These are phyloP conservation scores for Paracorniculantispora psalliotae DNA, from an alignment of 2,329 filamentous ascomycete genomes.

Conservation along the genomic window DNA sequence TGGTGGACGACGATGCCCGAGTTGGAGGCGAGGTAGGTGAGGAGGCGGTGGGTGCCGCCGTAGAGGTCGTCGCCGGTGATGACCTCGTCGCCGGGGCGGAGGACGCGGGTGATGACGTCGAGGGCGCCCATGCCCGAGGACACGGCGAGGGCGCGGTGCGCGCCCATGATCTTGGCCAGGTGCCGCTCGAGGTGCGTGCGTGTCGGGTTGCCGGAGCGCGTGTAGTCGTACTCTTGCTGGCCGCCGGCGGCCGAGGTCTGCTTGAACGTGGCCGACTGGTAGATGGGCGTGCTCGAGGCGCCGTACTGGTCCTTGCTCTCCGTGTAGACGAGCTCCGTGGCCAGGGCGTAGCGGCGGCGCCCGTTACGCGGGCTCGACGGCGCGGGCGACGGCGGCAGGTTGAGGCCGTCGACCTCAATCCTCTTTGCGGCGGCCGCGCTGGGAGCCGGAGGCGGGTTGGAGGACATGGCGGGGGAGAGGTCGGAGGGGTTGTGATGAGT, in stretches of 20 bases:
- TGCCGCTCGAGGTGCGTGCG: constrained; percentile 94
- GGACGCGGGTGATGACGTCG: constrained; percentile 88
- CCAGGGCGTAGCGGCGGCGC: constrained; percentile 79
- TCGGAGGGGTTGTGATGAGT: not conserved
- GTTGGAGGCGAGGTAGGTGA: constrained; percentile 86
- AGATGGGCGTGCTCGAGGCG: constrained; percentile 92
- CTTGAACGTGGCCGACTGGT: constrained; percentile 98
- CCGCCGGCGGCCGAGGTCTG: constrained; percentile 75
- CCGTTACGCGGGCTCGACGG: constrained; percentile 85
- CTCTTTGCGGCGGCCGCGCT: constrained; percentile 49
- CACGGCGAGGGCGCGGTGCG: constrained; percentile 82
- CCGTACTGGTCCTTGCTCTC: constrained; percentile 97
- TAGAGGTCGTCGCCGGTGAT: constrained; percentile 96
- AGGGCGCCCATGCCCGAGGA: constrained; percentile 96
- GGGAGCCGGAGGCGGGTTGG: constrained; percentile 12
- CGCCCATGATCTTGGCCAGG: constrained; percentile 98
- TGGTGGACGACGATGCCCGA: constrained; percentile 92
- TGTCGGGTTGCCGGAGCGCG: constrained; percentile 93
- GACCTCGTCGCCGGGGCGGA: constrained; percentile 92
- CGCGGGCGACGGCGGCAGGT: constrained; percentile 85
- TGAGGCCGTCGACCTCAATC: constrained; percentile 73
- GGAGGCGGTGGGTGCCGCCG: constrained; percentile 86
- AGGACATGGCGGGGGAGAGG: constrained; percentile 5
- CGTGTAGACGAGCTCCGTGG: constrained; percentile 94
- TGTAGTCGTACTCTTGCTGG: constrained; percentile 92